Conservation (phyloP, 352 stramenopile genomes). For the Phytophthora tentaculata region DNA sequence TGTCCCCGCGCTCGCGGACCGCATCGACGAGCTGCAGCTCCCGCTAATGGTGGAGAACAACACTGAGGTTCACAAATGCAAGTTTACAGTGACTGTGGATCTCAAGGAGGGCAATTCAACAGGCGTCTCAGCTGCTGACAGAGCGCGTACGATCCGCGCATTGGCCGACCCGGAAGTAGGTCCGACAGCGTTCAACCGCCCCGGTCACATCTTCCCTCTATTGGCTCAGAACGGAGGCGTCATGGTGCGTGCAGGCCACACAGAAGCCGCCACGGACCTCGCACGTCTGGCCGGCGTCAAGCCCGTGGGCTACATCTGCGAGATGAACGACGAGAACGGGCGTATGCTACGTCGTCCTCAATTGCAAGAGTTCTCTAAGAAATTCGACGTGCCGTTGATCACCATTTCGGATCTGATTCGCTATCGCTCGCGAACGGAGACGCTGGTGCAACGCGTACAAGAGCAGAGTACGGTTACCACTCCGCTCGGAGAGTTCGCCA, state of each 20-base stretch:
- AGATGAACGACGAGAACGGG: slow-evolving; percentile 86
- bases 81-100: slow-evolving; percentile 98
- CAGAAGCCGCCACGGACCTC: slow-evolving; percentile 97
- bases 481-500: slow-evolving; percentile 72
- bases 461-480: slow-evolving; percentile 48
- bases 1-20: slow-evolving; percentile 89
- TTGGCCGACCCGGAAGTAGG: slow-evolving; percentile 80
- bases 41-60: slow-evolving; percentile 97
- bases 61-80: slow-evolving; percentile 97
- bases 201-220: slow-evolving; percentile 83
- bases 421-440: slow-evolving; percentile 89
- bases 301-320: slow-evolving; percentile 90
- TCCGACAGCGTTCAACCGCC: slow-evolving; percentile 70
- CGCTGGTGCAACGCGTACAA: slow-evolving; percentile 57
- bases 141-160: slow-evolving; percentile 93
- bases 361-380: slow-evolving; percentile 90
- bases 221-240: slow-evolving; percentile 72
- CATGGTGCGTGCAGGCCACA: slow-evolving; percentile 93
- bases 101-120: slow-evolving; percentile 92
- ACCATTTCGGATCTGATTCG: slow-evolving; percentile 97
- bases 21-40: slow-evolving; percentile 90
- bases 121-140: slow-evolving; percentile 95
- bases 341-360: slow-evolving; percentile 81
- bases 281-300: slow-evolving; percentile 89
- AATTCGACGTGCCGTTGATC: slow-evolving; percentile 94